phyloP scores from a whole-genome alignment of 1,284 basidiomycete species.

The Pseudozyma hubeiensis region DNA sequence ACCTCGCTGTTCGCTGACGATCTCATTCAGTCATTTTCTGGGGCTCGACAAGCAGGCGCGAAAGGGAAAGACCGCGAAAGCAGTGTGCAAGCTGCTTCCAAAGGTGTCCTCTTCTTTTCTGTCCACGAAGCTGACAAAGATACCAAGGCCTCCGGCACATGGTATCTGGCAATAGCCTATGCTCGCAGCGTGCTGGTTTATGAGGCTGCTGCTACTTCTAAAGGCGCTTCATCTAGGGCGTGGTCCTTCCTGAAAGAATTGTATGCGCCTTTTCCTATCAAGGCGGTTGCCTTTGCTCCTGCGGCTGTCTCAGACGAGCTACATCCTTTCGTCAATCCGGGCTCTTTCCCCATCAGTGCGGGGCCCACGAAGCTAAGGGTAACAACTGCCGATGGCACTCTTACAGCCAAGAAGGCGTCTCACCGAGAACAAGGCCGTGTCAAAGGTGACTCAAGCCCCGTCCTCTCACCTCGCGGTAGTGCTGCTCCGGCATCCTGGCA shows the following conservation, averaged over 20 bases:
- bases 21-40: constrained; percentile 24
- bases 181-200: constrained; percentile 54
- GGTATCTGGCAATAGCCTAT: constrained; percentile 56
- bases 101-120: constrained; percentile 54
- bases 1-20: constrained; percentile 50
- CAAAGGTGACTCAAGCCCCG: constrained; percentile 6
- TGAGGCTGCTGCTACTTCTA: constrained; percentile 43
- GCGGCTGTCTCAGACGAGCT: constrained; percentile 28
- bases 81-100: constrained; percentile 28
- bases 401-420: constrained; percentile 29
- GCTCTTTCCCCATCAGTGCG: constrained; percentile 8
- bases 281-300: constrained; percentile 47
- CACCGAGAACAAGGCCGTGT: constrained; percentile 12
- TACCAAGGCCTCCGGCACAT: constrained; percentile 53
- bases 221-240: constrained; percentile 29
- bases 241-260: constrained; percentile 57
- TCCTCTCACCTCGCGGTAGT: constrained; percentile 7
- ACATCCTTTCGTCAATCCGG: constrained; percentile 5
- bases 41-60: constrained; percentile 10
- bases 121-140: constrained; percentile 51
- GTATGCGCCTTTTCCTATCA: constrained; percentile 51
- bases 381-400: constrained; percentile 30
- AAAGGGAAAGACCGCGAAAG: constrained; percentile 43
- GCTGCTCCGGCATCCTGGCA: constrained; percentile 46
- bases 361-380: constrained; percentile 36